A percentile compares a stretch with the other conserved stretches of the same genome.
Conservation (phyloP, 2,329 filamentous ascomycete genomes). For the Colletotrichum siamense region DNA sequence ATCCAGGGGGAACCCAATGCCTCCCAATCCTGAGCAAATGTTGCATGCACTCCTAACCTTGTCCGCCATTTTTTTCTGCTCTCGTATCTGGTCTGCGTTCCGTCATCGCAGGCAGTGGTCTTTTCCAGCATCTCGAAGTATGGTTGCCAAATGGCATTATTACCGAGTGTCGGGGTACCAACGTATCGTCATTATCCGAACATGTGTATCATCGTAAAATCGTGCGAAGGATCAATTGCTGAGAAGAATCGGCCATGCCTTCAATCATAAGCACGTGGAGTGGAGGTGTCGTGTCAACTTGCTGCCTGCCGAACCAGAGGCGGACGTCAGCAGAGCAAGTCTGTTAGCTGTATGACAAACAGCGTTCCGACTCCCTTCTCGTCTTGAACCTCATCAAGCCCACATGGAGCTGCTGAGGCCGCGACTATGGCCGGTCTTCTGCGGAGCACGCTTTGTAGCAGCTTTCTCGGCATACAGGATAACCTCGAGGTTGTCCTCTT, state of each 20-base stretch:
- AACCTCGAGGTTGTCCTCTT: neutral
- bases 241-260: neutral
- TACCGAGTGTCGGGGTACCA: neutral
- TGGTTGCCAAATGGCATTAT: neutral
- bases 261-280: neutral
- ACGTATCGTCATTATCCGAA: neutral
- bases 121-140: neutral
- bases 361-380: neutral
- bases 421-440: neutral
- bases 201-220: neutral
- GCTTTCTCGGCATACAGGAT: neutral
- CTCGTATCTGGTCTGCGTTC: neutral
- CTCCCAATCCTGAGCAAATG: neutral
- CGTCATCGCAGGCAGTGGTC: neutral
- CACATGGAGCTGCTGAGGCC: conserved; percentile 3
- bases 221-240: neutral
- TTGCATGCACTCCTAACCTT: neutral
- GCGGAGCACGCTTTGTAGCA: neutral
- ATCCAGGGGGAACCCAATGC: neutral
- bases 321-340: neutral
- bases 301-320: neutral
- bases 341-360: neutral
- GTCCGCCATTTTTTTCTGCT: neutral
- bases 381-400: neutral
- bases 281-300: neutral